phyloP scores from a whole-genome alignment of 2,329 filamentous ascomycete genomes.

The Thyridium curvatum region DNA sequence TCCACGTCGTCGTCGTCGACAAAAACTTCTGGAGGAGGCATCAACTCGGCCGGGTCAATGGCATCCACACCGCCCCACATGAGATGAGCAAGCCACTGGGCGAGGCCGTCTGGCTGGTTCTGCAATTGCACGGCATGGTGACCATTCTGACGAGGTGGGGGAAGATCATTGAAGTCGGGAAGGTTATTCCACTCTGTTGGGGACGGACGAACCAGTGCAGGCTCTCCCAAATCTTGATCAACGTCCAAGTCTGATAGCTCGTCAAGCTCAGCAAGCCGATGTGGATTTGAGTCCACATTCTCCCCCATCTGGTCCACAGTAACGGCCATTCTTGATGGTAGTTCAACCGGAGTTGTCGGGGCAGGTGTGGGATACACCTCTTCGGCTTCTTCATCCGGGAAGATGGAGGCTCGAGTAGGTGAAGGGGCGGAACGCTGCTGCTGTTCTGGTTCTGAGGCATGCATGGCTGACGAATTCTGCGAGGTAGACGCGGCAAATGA shows the following conservation, averaged over 20 bases:
- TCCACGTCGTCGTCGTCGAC: constrained; percentile 25
- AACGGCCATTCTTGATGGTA: no score
- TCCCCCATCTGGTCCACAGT: no score
- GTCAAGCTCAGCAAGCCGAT: no score
- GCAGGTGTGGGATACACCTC: not conserved
- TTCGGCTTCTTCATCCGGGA: no score
- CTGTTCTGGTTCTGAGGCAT: no score
- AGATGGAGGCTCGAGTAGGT: no score
- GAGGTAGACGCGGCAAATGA: constrained; percentile 43
- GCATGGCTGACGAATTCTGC: constrained; percentile 9
- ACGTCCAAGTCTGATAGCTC: no score
- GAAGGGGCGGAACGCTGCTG: constrained; percentile 1
- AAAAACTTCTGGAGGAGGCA: constrained; percentile 30
- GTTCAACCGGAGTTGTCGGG: not conserved
- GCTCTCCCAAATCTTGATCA: no score
- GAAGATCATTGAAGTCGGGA: constrained; percentile 4
- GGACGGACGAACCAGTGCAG: not conserved
- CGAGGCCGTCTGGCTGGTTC: constrained; percentile 26
- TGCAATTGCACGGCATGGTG: no score
- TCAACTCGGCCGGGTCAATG: constrained; percentile 45
- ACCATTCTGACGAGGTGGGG: no score
- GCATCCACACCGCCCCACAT: constrained; percentile 54
- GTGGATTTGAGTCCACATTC: no score
- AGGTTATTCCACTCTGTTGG: not conserved
- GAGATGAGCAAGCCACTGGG: constrained; percentile 46